Evolutionary conservation across 1,139 yeast genomes (phyloP).

Genomic region (Blastobotrys arbuscula): DNA sequence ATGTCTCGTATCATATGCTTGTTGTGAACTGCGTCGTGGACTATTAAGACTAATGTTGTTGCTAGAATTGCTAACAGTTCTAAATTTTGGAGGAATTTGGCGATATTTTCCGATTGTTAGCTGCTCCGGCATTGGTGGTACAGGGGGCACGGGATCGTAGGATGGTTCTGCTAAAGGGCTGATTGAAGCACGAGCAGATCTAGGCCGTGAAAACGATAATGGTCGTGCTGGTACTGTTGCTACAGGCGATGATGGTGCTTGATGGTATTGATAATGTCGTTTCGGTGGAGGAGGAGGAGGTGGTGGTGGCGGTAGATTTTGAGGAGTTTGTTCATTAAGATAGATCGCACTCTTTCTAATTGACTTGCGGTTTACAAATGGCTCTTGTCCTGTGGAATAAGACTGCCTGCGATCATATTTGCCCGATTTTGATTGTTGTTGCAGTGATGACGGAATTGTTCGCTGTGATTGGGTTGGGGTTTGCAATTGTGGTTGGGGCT

Average conservation of each 20-base stretch:
- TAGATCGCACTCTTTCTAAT: slow-evolving; percentile 8
- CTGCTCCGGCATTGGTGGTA: slow-evolving; percentile 26
- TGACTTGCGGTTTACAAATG: slow-evolving; percentile 12
- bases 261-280: slow-evolving; percentile 11
- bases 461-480: neutral
- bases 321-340: neutral
- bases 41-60: neutral
- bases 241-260: slow-evolving; percentile 11
- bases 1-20: neutral
- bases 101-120: slow-evolving; percentile 18
- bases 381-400: slow-evolving; percentile 10
- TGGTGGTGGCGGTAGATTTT: neutral
- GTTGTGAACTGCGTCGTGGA: neutral
- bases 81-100: slow-evolving; percentile 12
- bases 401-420: slow-evolving; percentile 5
- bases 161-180: slow-evolving; percentile 14
- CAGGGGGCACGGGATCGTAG: slow-evolving; percentile 21
- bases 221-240: slow-evolving; percentile 11
- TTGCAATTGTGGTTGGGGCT: neutral
- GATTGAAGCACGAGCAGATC: slow-evolving; percentile 12
- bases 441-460: neutral
- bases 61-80: slow-evolving; percentile 1
- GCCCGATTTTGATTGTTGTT: neutral
- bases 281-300: neutral
- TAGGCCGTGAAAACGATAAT: slow-evolving; percentile 10